Base-by-base conservation (phyloP, 129 eudicot species). In the Artemisia annua region DNA sequence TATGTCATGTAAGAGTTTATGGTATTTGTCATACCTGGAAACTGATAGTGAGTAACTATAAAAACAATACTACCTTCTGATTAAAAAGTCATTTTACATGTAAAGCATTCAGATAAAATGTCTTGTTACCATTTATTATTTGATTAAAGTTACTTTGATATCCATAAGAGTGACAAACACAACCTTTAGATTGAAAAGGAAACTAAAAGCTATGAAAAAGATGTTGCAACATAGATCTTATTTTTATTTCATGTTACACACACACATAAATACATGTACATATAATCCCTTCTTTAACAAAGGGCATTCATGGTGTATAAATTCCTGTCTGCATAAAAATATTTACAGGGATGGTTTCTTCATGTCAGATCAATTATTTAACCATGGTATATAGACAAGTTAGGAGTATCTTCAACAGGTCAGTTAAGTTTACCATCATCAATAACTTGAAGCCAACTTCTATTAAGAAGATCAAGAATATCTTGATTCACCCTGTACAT, bases 401-500 rank as follows among this genome's bases (percentile, higher is more conserved):
- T 62, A 70, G 54, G 58, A 67, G 12, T 48, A 50, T 66, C 48
- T 44, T 52, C 54, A 66, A 32, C 60, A 73, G 73, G 73, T 64
- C 7, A 69, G 70, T 66, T 71, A 65, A 72, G 7, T 58, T 77
- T 75, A 16, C 68, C 77, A 22, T 63, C 82, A 54, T 80, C 87
- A 56, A 53, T 52, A 12, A 81, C 66, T 48, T 72, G 77, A 78
- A 75, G 84, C 69, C 75, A 63, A 64, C 84, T 81, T 55, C 81
- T 81, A n/a, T 81, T 60, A 3, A 81, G 68, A 64, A 75, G 81
- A 54, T 70, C 64, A 63, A 81, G 43, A 15, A 78, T 71, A 43
- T 78, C 73, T 71, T 78, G 82, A 17, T 80, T 69, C 30, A 76
- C 51, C 57, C 81, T 75, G 81, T 3, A 12, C 28, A 2, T 50